These are phyloP conservation scores for Fusarium chuoi DNA, from an alignment of 2,329 filamentous ascomycete species.

Conservation along the genomic window DNA sequence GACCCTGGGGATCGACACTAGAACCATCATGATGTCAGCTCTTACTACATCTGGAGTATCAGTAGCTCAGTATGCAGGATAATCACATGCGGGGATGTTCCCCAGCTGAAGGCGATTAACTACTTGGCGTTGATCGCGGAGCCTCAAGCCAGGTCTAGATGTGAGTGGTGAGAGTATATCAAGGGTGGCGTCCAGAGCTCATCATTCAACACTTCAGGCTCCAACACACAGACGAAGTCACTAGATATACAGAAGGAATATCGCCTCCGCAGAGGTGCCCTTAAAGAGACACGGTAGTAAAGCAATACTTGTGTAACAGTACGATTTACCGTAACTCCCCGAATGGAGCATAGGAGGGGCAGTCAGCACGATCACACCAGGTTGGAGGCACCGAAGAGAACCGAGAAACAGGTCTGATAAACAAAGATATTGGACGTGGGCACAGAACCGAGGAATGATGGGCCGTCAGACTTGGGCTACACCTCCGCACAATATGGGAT, in stretches of 20 bases:
- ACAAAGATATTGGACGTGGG: neutral
- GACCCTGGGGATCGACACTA: constrained; percentile 30
- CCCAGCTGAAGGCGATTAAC: constrained; percentile 13
- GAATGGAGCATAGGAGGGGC: constrained; percentile 17
- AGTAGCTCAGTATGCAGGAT: constrained; percentile 17
- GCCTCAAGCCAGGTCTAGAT: constrained; percentile 12
- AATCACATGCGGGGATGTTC: constrained; percentile 23
- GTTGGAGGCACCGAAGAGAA: constrained; percentile 7
- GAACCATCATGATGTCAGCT: constrained; percentile 29
- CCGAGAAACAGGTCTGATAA: neutral
- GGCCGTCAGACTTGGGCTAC: constrained; percentile 21
- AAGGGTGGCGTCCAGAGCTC: neutral
- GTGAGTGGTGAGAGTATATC: neutral
- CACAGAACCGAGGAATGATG: constrained; percentile 9
- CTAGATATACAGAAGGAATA: neutral
- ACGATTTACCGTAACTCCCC: constrained; percentile 25
- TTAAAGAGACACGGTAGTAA: neutral
- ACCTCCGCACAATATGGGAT: constrained; percentile 15
- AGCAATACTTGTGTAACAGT: neutral
- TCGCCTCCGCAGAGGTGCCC: neutral
- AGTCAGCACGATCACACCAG: constrained; percentile 9
- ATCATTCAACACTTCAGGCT: neutral
- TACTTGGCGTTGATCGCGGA: constrained; percentile 22
- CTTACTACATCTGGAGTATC: constrained; percentile 29
- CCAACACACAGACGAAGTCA: neutral